phyloP scores from a whole-genome alignment of 2,329 filamentous ascomycete genomes.

The Aspergillus sp. region DNA sequence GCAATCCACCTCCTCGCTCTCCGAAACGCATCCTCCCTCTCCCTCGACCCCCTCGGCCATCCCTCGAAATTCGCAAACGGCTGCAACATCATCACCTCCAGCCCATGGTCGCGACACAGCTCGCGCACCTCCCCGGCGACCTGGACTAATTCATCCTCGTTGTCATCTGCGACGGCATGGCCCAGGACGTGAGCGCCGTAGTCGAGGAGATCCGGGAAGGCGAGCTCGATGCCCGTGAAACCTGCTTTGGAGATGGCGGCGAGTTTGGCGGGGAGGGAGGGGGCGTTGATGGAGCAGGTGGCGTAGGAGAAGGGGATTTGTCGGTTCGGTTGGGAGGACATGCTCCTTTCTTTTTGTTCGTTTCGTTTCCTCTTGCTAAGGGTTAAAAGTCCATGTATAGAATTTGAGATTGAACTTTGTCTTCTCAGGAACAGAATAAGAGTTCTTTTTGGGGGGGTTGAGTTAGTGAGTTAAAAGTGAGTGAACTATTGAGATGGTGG shows the following conservation, averaged over 20 bases:
- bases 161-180: slow-evolving; percentile 53
- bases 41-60: slow-evolving; percentile 59
- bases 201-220: slow-evolving; percentile 68
- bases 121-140: slow-evolving; percentile 56
- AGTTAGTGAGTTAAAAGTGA: no score
- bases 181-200: slow-evolving; percentile 58
- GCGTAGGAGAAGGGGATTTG: slow-evolving; percentile 41
- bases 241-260: slow-evolving; percentile 40
- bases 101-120: slow-evolving; percentile 53
- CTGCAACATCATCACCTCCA: slow-evolving; percentile 70
- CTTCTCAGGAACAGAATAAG: no score
- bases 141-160: slow-evolving; percentile 59
- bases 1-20: slow-evolving; percentile 66
- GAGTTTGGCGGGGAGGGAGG: slow-evolving; percentile 40
- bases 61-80: slow-evolving; percentile 77
- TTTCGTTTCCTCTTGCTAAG: no score
- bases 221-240: slow-evolving; percentile 68
- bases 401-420: no score
- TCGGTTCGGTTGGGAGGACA: slow-evolving; percentile 1
- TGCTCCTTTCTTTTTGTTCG: neutral
- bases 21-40: slow-evolving; percentile 62
- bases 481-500: neutral
- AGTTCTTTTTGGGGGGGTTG: no score
- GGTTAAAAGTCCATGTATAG: no score
- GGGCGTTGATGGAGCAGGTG: slow-evolving; percentile 41